A percentile compares a stretch with the other conserved stretches of the same genome.
Conservation (phyloP, 495 filamentous ascomycete genomes). For the Pseudoneurospora amorphoporcata region DNA sequence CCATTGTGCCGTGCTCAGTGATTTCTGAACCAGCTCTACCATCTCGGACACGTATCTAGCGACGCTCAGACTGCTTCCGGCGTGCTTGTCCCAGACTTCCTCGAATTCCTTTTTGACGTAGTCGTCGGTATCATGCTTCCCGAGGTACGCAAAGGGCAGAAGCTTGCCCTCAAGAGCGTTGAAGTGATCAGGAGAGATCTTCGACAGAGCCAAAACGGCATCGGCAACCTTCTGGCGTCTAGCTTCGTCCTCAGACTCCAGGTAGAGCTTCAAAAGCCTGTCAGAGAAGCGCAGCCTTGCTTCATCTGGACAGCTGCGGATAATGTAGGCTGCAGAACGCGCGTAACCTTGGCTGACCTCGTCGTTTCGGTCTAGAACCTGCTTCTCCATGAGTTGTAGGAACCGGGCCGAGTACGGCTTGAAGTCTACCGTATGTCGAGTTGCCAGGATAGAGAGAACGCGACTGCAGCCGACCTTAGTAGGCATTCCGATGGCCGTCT, state of each 20-base stretch:
- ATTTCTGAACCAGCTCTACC: constrained; percentile 48
- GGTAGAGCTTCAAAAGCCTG: constrained; percentile 63
- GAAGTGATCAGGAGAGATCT: constrained; percentile 83
- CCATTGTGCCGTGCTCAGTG: constrained; percentile 74
- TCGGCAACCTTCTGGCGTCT: constrained; percentile 68
- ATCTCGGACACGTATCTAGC: constrained; percentile 80
- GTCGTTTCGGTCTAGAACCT: constrained; percentile 80
- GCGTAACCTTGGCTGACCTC: constrained; percentile 83
- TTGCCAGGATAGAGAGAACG: constrained; percentile 78
- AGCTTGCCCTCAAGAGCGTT: constrained; percentile 60
- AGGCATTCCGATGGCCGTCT: constrained; percentile 77
- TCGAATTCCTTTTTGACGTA: constrained; percentile 64
- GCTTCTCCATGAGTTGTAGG: constrained; percentile 63
- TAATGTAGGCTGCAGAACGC: constrained; percentile 72
- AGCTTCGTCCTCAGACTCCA: constrained; percentile 64
- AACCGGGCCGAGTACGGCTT: constrained; percentile 67
- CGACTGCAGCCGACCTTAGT: constrained; percentile 85
- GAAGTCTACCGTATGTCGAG: constrained; percentile 62
- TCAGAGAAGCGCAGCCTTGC: constrained; percentile 55
- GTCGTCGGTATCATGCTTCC: constrained; percentile 72
- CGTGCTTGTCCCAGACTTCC: constrained; percentile 82
- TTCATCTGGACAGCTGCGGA: constrained; percentile 62
- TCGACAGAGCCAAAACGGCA: constrained; percentile 66
- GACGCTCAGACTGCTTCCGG: constrained; percentile 72
- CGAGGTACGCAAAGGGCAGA: constrained; percentile 80